A percentile compares a stretch with the other conserved stretches of the same genome.
Conservation (phyloP, 73 alveolate genomes). For the Stentor roeselii region DNA sequence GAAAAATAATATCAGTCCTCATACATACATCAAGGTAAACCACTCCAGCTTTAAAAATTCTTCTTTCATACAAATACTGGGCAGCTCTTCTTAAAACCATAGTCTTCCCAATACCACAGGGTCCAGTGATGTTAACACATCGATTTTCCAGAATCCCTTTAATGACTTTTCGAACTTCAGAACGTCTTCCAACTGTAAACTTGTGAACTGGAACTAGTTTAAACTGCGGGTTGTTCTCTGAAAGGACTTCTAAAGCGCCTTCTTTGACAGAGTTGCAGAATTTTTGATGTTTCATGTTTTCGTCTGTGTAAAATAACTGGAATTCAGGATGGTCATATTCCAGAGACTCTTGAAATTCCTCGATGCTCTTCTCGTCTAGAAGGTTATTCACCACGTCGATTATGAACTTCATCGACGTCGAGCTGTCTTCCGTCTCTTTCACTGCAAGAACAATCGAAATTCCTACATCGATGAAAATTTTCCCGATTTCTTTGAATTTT, state of each 20-base stretch:
- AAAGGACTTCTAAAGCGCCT: neutral
- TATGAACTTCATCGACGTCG: conserved; percentile 46
- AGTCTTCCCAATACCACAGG: conserved; percentile 17
- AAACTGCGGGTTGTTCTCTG: neutral
- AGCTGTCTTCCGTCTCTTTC: conserved; percentile 39
- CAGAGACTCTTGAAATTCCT: conserved; percentile 47
- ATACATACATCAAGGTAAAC: neutral
- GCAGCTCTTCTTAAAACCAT: conserved; percentile 18
- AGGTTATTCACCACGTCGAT: conserved; percentile 35
- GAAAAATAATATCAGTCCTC: conserved; percentile 22
- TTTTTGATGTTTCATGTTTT: neutral
- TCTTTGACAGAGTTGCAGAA: neutral
- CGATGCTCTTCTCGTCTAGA: conserved; percentile 38
- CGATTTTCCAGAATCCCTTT: neutral
- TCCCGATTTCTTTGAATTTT: conserved; percentile 53
- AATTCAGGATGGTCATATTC: conserved; percentile 69
- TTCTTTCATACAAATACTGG: conserved; percentile 18
- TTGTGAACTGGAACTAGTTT: neutral
- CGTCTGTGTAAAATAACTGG: conserved; percentile 29
- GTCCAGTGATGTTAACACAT: neutral
- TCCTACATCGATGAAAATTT: conserved; percentile 42
- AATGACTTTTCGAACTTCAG: neutral
- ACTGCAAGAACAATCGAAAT: conserved; percentile 58
- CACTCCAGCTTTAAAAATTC: conserved; percentile 22
- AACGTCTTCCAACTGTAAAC: neutral